Evolutionary conservation across 2,329 filamentous ascomycete species (phyloP).

Genomic region (Tricladium varicosporioides): DNA sequence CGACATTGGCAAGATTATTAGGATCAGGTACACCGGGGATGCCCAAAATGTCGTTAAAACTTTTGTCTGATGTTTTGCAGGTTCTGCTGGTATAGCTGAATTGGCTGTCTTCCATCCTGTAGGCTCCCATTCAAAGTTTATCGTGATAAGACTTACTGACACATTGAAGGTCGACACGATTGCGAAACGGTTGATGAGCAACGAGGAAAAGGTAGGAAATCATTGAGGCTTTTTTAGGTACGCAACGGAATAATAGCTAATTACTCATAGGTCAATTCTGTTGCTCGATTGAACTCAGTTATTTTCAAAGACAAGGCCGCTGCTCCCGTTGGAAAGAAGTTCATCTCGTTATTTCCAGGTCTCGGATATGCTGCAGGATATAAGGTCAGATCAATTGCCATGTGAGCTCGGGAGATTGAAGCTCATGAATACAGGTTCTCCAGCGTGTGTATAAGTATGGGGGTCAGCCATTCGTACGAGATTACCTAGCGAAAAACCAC

Average conservation of each 20-base stretch:
- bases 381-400: slow-evolving; percentile 58
- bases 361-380: slow-evolving; percentile 97
- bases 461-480: slow-evolving; percentile 90
- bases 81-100: slow-evolving; percentile 89
- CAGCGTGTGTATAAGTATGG: slow-evolving; percentile 99
- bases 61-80: slow-evolving; percentile 44
- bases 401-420: background rate
- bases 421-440: slow-evolving; percentile 55
- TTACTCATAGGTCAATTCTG: slow-evolving; percentile 48
- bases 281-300: slow-evolving; percentile 76
- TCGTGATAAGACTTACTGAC: slow-evolving; percentile 22
- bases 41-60: background rate
- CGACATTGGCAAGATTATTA: slow-evolving; percentile 79
- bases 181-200: slow-evolving; percentile 99
- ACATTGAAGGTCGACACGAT: slow-evolving; percentile 83
- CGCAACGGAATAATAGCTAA: slow-evolving; percentile 9
- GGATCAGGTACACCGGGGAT: slow-evolving; percentile 70
- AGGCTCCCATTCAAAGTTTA: slow-evolving; percentile 33
- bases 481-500: slow-evolving; percentile 80
- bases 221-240: slow-evolving; percentile 24
- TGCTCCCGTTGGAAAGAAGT: slow-evolving; percentile 71
- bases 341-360: slow-evolving; percentile 94
- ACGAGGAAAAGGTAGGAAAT: slow-evolving; percentile 68
- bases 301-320: slow-evolving; percentile 88
- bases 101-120: slow-evolving; percentile 90